Conservation (phyloP, 768 basidiomycete genomes). For the Lentinus brumalis region DNA sequence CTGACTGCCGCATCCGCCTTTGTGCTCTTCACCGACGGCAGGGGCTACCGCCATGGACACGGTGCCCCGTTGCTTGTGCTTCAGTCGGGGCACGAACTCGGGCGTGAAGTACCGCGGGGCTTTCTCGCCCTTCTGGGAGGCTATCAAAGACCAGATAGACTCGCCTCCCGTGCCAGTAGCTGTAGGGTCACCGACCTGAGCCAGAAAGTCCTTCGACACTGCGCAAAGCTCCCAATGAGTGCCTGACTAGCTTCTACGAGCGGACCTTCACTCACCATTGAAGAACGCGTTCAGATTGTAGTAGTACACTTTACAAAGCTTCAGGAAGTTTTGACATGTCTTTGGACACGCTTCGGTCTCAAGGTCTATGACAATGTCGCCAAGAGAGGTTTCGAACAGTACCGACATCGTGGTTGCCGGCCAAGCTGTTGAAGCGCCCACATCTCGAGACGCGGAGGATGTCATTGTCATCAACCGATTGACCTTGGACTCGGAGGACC, state of each 20-base stretch:
- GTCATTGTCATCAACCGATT: background rate
- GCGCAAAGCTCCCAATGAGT: background rate
- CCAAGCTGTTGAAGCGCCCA: background rate
- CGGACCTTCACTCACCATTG: constrained; percentile 71
- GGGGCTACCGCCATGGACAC: constrained; percentile 98
- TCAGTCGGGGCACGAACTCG: constrained; percentile 76
- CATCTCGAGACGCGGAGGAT: background rate
- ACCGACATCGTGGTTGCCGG: constrained; percentile 72
- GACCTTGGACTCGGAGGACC: too few relatives aligned
- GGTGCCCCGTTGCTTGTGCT: constrained; percentile 83
- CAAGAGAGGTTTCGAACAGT: constrained; percentile 93
- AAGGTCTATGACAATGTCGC: constrained; percentile 95
- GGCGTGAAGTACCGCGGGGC: constrained; percentile 86
- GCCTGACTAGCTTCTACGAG: background rate
- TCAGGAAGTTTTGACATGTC: constrained; percentile 94
- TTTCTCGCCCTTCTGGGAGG: constrained; percentile 43
- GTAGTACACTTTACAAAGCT: constrained; percentile 96
- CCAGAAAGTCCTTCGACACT: constrained; percentile 98
- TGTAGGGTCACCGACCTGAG: constrained; percentile 94
- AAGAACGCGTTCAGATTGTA: constrained; percentile 98
- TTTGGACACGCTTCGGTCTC: constrained; percentile 89
- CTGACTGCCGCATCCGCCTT: constrained; percentile 88
- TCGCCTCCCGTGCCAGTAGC: constrained; percentile 94
- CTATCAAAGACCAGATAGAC: constrained; percentile 79
- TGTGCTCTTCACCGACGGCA: constrained; percentile 54